These are phyloP conservation scores for Whalleya microplaca DNA, from an alignment of 2,329 filamentous ascomycete genomes.

Conservation along the genomic window DNA sequence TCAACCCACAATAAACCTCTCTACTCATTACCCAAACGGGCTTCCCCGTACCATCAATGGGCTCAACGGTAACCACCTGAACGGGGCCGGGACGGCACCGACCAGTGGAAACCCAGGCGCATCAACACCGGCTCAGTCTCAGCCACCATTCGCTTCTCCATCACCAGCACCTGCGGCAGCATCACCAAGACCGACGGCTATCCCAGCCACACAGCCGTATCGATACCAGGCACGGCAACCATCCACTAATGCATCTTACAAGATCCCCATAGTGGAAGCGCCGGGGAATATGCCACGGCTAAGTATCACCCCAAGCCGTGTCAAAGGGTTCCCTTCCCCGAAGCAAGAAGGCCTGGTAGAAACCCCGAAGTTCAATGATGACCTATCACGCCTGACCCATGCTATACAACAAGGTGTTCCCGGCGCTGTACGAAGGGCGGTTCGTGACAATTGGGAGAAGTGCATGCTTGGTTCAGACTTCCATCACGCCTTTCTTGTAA, in stretches of 20 bases:
- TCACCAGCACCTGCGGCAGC: background rate
- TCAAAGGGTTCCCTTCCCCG: constrained; percentile 43
- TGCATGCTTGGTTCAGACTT: constrained; percentile 55
- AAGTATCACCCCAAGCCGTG: constrained; percentile 1
- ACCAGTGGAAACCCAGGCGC: background rate
- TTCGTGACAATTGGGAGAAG: constrained; percentile 57
- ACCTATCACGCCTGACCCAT: constrained; percentile 43
- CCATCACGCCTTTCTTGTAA: constrained; percentile 56
- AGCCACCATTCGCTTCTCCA: background rate
- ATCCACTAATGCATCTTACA: constrained; percentile 1
- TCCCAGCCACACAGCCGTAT: background rate
- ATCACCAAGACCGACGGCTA: background rate
- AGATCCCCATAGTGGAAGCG: constrained; percentile 30
- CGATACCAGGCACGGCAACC: constrained; percentile 1
- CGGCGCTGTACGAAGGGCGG: constrained; percentile 50
- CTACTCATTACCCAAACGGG: constrained; percentile 20
- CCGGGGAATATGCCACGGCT: constrained; percentile 10
- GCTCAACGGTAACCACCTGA: constrained; percentile 8
- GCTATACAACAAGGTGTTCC: constrained; percentile 47
- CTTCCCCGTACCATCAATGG: constrained; percentile 26
- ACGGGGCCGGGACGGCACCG: constrained; percentile 2
- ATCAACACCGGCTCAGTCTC: constrained; percentile 4
- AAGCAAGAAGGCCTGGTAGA: constrained; percentile 30
- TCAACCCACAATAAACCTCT: constrained; percentile 5
- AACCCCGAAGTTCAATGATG: constrained; percentile 44